phyloP scores from a whole-genome alignment of 352 stramenopile genomes.

The Pythium utonaiense region DNA sequence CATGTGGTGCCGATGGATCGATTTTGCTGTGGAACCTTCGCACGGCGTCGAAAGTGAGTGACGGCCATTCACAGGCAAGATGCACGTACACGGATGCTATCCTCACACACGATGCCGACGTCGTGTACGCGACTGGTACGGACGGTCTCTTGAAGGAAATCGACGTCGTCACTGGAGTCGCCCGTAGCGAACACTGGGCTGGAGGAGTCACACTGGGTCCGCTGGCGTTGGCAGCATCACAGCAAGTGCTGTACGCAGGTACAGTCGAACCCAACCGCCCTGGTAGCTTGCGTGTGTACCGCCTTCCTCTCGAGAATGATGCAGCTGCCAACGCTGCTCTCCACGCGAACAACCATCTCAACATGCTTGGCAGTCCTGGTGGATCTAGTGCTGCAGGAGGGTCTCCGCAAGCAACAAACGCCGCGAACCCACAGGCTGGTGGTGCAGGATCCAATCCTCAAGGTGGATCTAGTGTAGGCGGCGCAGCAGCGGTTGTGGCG shows the following conservation, averaged over 20 bases:
- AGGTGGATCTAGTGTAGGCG: background rate
- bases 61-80: slow-evolving; percentile 72
- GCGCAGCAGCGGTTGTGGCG: slow-evolving; percentile 10
- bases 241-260: slow-evolving; percentile 89
- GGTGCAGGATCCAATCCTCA: slow-evolving; percentile 19
- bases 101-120: slow-evolving; percentile 52
- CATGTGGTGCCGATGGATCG: slow-evolving; percentile 68
- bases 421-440: slow-evolving; percentile 13
- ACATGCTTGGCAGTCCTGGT: slow-evolving; percentile 14
- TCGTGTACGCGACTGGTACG: slow-evolving; percentile 88
- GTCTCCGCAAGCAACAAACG: slow-evolving; percentile 23
- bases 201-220: slow-evolving; percentile 59
- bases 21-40: slow-evolving; percentile 79
- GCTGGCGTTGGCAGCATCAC: slow-evolving; percentile 75
- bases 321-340: slow-evolving; percentile 9
- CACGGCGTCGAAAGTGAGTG: slow-evolving; percentile 67
- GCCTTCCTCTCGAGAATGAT: slow-evolving; percentile 66
- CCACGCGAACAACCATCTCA: background rate
- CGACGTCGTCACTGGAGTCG: slow-evolving; percentile 65
- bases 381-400: slow-evolving; percentile 1
- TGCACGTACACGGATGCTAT: slow-evolving; percentile 71
- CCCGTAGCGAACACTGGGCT: slow-evolving; percentile 55
- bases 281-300: slow-evolving; percentile 70
- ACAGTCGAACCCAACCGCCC: slow-evolving; percentile 68
- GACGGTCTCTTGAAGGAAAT: slow-evolving; percentile 90